These are phyloP conservation scores for Myochromella boudieri DNA, from an alignment of 768 basidiomycete genomes.

Conservation along the genomic window DNA sequence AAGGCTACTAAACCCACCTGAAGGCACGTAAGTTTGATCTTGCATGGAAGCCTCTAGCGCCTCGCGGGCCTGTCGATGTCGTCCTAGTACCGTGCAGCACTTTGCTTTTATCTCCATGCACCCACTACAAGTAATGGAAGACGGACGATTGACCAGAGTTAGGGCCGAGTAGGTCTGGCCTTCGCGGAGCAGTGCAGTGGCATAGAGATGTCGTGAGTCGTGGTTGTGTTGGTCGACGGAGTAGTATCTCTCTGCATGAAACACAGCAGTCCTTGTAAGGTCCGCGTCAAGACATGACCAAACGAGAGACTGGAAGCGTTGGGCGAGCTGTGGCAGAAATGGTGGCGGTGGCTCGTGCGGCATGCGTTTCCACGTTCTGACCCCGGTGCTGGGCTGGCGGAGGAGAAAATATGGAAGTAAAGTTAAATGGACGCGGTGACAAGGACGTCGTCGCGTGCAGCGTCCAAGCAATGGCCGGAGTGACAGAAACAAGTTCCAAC, in stretches of 20 bases:
- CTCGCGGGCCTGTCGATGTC: constrained; percentile 76
- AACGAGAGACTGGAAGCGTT: constrained; percentile 70
- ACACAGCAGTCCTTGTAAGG: constrained; percentile 76
- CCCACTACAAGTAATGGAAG: constrained; percentile 63
- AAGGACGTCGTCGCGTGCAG: constrained; percentile 12
- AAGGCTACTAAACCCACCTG: constrained; percentile 44
- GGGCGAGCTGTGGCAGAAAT: constrained; percentile 57
- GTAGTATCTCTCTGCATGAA: constrained; percentile 86
- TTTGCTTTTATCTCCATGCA: constrained; percentile 80
- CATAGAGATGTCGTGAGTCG: constrained; percentile 83
- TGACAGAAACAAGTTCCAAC: constrained; percentile 17
- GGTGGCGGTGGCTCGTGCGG: constrained; percentile 52
- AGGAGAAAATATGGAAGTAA: constrained; percentile 2
- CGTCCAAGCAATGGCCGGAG: constrained; percentile 3
- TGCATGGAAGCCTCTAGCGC: constrained; percentile 63
- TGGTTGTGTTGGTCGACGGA: constrained; percentile 71
- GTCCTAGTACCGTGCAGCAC: constrained; percentile 70
- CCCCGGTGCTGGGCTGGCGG: constrained; percentile 22
- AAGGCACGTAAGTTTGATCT: constrained; percentile 50
- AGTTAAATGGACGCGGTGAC: constrained; percentile 8
- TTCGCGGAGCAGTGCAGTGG: constrained; percentile 68
- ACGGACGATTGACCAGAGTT: constrained; percentile 61
- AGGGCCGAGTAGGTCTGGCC: constrained; percentile 76
- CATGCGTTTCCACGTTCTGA: constrained; percentile 40
- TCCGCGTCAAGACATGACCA: constrained; percentile 86